Evolutionary conservation across 2,329 filamentous ascomycete genomes (phyloP).

Genomic region (Pseudopithomyces chartarum): DNA sequence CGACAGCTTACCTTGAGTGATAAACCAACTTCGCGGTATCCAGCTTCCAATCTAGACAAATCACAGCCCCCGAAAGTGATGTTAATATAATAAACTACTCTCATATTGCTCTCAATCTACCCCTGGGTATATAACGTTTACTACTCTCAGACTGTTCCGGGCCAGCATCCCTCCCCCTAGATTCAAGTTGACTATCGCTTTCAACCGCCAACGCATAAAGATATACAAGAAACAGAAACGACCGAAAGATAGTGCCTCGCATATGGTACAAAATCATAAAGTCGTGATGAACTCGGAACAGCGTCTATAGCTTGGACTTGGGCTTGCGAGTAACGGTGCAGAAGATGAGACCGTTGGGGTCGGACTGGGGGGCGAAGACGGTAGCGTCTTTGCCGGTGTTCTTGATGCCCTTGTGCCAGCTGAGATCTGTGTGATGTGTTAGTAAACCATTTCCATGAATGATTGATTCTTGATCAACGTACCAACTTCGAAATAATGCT

Average conservation of each 20-base stretch:
- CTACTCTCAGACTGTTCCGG: conserved; percentile 6
- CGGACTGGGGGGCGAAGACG: conserved; percentile 90
- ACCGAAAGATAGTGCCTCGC: conserved; percentile 1
- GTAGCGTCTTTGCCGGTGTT: conserved; percentile 96
- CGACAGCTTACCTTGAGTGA: too few species aligned
- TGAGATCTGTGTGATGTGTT: conserved; percentile 68
- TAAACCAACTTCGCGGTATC: too few species aligned
- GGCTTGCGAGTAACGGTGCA: conserved; percentile 76
- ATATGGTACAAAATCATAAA: conserved; percentile 19
- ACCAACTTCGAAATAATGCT: conserved; percentile 98
- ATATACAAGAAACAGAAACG: conserved; percentile 12
- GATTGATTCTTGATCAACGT: conserved; percentile 44
- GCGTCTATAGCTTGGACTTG: conserved; percentile 50
- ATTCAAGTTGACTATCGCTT: background rate
- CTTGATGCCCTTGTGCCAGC: conserved; percentile 94
- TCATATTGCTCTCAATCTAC: conserved; percentile 1
- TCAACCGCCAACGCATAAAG: background rate
- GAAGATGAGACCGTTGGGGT: conserved; percentile 94
- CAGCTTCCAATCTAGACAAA: too few species aligned
- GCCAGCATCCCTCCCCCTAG: background rate
- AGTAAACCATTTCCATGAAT: conserved; percentile 11
- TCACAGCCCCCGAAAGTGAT: background rate
- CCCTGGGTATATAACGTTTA: conserved; percentile 4
- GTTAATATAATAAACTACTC: conserved; percentile 6
- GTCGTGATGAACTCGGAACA: conserved; percentile 7